Conservation (phyloP, 2,329 filamentous ascomycete genomes). For the Coniochaeta pulveracea region DNA sequence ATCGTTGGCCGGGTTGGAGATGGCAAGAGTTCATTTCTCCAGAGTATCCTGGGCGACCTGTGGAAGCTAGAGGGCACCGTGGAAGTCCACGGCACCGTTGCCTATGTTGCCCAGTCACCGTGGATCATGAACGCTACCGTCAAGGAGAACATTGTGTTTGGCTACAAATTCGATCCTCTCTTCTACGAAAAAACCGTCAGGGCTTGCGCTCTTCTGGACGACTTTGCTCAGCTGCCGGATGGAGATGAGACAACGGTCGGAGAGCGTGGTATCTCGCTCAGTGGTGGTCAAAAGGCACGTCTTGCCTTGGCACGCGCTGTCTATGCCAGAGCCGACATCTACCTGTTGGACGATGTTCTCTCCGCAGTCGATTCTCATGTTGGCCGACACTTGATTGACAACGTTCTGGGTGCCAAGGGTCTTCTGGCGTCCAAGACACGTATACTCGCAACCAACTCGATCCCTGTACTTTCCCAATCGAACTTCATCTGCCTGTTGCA, state of each 20-base stretch:
- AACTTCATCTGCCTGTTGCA: constrained; percentile 80
- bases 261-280: constrained; percentile 91
- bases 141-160: constrained; percentile 94
- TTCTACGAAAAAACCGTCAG: constrained; percentile 92
- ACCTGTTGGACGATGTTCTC: constrained; percentile 85
- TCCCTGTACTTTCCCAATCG: constrained; percentile 78
- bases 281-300: constrained; percentile 91
- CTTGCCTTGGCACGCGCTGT: constrained; percentile 87
- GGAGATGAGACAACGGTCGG: constrained; percentile 95
- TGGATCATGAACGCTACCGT: constrained; percentile 99
- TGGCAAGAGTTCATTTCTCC: constrained; percentile 88
- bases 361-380: constrained; percentile 99
- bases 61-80: constrained; percentile 84
- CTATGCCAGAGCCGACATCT: constrained; percentile 93
- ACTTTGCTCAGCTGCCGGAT: constrained; percentile 86
- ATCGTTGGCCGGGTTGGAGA: constrained; percentile 89
- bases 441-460: constrained; percentile 89
- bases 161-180: constrained; percentile 81
- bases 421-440: constrained; percentile 78
- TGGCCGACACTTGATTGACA: constrained; percentile 86
- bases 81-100: constrained; percentile 67
- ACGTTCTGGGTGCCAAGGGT: constrained; percentile 78
- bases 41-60: constrained; percentile 79
- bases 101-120: constrained; percentile 84
- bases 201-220: constrained; percentile 81